Percentiles rank a stretch among this genome's conserved stretches.
These are phyloP conservation scores for Elongisporangium senticosum DNA, from an alignment of 352 stramenopile species.

Conservation along the genomic window DNA sequence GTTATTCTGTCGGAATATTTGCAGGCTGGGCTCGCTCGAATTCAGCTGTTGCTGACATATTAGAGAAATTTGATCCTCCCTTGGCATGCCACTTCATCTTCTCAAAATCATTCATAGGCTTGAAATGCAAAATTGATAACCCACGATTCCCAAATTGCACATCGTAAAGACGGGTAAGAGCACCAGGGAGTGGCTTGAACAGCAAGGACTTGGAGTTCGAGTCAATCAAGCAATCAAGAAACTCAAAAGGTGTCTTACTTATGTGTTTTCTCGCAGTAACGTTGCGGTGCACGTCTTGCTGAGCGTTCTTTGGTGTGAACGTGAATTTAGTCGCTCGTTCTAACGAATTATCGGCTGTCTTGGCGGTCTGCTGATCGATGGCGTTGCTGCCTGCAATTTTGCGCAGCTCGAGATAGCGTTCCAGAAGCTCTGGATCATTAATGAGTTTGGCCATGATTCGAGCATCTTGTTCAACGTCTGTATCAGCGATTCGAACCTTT, in stretches of 20 bases:
- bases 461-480: too few species aligned
- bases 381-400: too few species aligned
- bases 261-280: not conserved
- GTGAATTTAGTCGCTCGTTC: conserved; percentile 3
- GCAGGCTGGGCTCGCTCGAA: not conserved
- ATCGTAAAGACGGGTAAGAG: conserved; percentile 6
- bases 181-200: conserved; percentile 9
- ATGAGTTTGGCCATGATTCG: too few species aligned
- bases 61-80: conserved; percentile 5
- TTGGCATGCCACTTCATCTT: conserved; percentile 1
- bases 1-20: not conserved
- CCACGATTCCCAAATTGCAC: conserved; percentile 7
- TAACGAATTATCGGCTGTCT: too few species aligned
- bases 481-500: too few species aligned
- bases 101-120: conserved; percentile 1
- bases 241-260: conserved; percentile 7
- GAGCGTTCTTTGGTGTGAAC: conserved; percentile 1
- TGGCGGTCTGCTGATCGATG: too few species aligned
- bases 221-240: conserved; percentile 4
- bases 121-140: conserved; percentile 8
- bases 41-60: conserved; percentile 5
- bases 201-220: conserved; percentile 4
- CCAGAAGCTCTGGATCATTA: too few species aligned
- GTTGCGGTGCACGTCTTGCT: conserved; percentile 1
- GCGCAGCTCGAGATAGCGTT: too few species aligned